A percentile compares a stretch with the other conserved stretches of the same genome.
Conservation (phyloP, 2,329 filamentous ascomycete genomes). For the Microdochium nivale region DNA sequence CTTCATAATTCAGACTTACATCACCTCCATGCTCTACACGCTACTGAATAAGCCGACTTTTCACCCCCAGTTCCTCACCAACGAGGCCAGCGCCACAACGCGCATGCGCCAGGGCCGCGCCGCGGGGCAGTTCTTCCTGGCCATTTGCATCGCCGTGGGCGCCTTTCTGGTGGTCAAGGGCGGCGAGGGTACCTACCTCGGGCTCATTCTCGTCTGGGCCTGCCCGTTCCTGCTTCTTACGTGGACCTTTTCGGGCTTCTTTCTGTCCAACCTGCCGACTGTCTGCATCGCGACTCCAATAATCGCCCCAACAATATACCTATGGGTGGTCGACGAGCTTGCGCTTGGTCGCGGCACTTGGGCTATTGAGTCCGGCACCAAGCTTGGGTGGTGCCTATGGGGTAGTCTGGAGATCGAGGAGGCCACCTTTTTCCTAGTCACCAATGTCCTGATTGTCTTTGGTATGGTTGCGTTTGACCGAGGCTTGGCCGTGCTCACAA, state of each 20-base stretch:
- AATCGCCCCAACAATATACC: slow-evolving; percentile 54
- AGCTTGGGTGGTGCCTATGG: slow-evolving; percentile 55
- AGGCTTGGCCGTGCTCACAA: slow-evolving; percentile 54
- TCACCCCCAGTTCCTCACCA: slow-evolving; percentile 31
- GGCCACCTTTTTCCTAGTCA: slow-evolving; percentile 63
- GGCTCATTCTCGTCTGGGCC: slow-evolving; percentile 62
- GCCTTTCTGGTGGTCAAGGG: slow-evolving; percentile 33
- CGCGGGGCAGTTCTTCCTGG: slow-evolving; percentile 41
- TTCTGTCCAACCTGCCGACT: slow-evolving; percentile 51
- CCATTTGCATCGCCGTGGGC: slow-evolving; percentile 32
- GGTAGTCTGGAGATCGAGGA: slow-evolving; percentile 64
- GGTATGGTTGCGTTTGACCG: slow-evolving; percentile 63
- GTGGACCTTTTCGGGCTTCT: slow-evolving; percentile 55
- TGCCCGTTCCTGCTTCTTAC: slow-evolving; percentile 56
- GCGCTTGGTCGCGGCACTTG: slow-evolving; percentile 61
- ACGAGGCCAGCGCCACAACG: slow-evolving; percentile 14
- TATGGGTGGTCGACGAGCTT: slow-evolving; percentile 65
- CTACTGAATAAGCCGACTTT: slow-evolving; percentile 57
- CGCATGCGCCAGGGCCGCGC: slow-evolving; percentile 21
- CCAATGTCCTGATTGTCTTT: slow-evolving; percentile 62
- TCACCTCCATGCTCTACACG: slow-evolving; percentile 59
- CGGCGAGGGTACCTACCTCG: slow-evolving; percentile 53
- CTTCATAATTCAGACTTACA: slow-evolving; percentile 70
- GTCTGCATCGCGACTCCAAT: slow-evolving; percentile 53
- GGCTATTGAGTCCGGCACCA: slow-evolving; percentile 61